Conservation (phyloP, 192 early-diverging fungal genomes). For the Backusella liffmaniae region DNA sequence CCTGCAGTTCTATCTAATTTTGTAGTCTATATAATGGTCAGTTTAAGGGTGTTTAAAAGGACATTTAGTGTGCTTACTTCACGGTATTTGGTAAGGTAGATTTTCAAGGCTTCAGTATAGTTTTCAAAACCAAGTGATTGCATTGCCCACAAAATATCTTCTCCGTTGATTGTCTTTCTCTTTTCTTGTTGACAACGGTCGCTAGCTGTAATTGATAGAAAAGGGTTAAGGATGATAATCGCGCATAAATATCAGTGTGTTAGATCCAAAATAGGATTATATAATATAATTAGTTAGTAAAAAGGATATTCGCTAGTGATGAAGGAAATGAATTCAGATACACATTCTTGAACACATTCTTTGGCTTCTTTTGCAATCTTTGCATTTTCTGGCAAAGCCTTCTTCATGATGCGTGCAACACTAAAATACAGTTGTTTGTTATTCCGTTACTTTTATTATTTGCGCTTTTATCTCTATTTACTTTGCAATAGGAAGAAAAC, state of each 20-base stretch:
- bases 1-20: constrained; percentile 50
- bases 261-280: neutral
- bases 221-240: constrained; percentile 16
- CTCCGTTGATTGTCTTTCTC: constrained; percentile 97
- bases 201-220: constrained; percentile 59
- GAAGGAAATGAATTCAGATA: constrained; percentile 98
- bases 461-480: constrained; percentile 11
- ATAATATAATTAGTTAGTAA: neutral
- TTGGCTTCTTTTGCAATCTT: constrained; percentile 99
- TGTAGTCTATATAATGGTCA: constrained; percentile 37
- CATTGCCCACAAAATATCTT: constrained; percentile 98
- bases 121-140: constrained; percentile 97
- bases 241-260: constrained; percentile 1
- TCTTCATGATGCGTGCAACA: constrained; percentile 97
- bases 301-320: constrained; percentile 90
- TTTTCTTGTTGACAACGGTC: constrained; percentile 94
- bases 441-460: too few species aligned
- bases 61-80: constrained; percentile 59
- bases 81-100: constrained; percentile 87
- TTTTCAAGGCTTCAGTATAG: constrained; percentile 87
- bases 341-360: constrained; percentile 95
- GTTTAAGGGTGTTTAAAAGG: too few species aligned
- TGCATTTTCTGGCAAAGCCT: constrained; percentile 92
- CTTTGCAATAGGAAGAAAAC: constrained; percentile 93
- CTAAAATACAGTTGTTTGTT: constrained; percentile 5